Percentiles rank a stretch among this genome's conserved stretches.
These are phyloP conservation scores for Teratosphaeria zuluensis DNA, from an alignment of 2,329 filamentous ascomycete genomes.

Conservation along the genomic window DNA sequence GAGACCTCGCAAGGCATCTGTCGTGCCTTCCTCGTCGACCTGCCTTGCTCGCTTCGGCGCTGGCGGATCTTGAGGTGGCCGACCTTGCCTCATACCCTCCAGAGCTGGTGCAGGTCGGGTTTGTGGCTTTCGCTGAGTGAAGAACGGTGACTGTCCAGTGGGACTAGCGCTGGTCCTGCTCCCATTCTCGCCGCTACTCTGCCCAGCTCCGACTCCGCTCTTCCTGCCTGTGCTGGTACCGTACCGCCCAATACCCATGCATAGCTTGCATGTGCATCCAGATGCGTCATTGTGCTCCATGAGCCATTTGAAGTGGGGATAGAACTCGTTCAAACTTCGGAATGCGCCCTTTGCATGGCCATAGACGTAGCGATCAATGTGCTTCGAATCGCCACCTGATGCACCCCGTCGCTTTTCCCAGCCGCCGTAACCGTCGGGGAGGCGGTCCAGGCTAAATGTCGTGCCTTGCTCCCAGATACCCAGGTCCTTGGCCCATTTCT, in stretches of 20 bases:
- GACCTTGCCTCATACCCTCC: neutral
- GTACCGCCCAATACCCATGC: slow-evolving; percentile 20
- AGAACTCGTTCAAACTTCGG: slow-evolving; percentile 41
- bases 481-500: slow-evolving; percentile 18
- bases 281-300: slow-evolving; percentile 37
- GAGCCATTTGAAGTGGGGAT: slow-evolving; percentile 47
- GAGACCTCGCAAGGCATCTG: slow-evolving; percentile 43
- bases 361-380: slow-evolving; percentile 47
- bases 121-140: slow-evolving; percentile 1
- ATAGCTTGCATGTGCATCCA: slow-evolving; percentile 43
- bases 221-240: neutral
- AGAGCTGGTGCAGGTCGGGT: neutral
- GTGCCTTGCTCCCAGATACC: slow-evolving; percentile 4
- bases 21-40: slow-evolving; percentile 43
- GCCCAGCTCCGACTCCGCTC: neutral
- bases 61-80: neutral
- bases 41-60: slow-evolving; percentile 10
- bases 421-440: slow-evolving; percentile 47
- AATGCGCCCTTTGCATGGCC: slow-evolving; percentile 50
- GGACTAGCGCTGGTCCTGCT: slow-evolving; percentile 9
- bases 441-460: slow-evolving; percentile 40
- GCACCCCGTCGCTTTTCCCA: slow-evolving; percentile 38
- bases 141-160: slow-evolving; percentile 4
- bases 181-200: neutral
- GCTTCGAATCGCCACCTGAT: slow-evolving; percentile 11